Evolutionary conservation across 1,284 basidiomycete genomes (phyloP).

Genomic region (Grifola frondosa): DNA sequence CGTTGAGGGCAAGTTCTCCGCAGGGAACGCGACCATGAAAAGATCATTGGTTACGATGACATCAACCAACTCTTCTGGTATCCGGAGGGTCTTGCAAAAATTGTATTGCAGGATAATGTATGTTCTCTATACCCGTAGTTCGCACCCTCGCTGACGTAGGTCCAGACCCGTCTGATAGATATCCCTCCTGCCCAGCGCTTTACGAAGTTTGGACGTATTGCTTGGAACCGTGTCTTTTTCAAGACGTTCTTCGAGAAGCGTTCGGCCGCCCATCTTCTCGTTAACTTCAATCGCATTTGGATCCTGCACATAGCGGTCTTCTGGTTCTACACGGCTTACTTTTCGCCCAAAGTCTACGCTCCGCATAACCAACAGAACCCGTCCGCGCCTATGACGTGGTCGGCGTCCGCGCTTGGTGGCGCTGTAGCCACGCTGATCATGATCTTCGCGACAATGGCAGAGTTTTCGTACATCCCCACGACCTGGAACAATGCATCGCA

Average conservation of each 20-base stretch:
- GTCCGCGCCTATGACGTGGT: conserved; percentile 85
- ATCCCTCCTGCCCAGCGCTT: conserved; percentile 88
- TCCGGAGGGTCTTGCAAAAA: conserved; percentile 94
- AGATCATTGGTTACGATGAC: conserved; percentile 98
- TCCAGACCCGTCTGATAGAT: conserved; percentile 86
- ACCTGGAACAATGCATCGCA: conserved; percentile 98
- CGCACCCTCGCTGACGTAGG: conserved; percentile 7
- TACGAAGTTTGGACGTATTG: conserved; percentile 86
- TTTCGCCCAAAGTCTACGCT: conserved; percentile 92
- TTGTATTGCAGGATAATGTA: conserved; percentile 85
- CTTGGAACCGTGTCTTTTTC: conserved; percentile 93
- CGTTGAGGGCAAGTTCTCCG: conserved; percentile 92
- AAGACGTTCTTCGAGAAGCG: conserved; percentile 97
- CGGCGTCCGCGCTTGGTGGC: conserved; percentile 89
- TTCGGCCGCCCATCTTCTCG: conserved; percentile 86
- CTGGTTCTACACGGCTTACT: conserved; percentile 96
- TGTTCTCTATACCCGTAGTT: conserved; percentile 24
- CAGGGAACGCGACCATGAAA: conserved; percentile 92
- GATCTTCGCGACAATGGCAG: conserved; percentile 87
- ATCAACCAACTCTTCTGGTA: conserved; percentile 99
- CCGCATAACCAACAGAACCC: conserved; percentile 57
- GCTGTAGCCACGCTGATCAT: conserved; percentile 89
- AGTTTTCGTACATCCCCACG: conserved; percentile 95
- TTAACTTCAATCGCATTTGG: conserved; percentile 98
- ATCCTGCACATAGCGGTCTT: conserved; percentile 88